Evolutionary conservation across 2,329 filamentous ascomycete genomes (phyloP).

Genomic region (Penicillium sp.): DNA sequence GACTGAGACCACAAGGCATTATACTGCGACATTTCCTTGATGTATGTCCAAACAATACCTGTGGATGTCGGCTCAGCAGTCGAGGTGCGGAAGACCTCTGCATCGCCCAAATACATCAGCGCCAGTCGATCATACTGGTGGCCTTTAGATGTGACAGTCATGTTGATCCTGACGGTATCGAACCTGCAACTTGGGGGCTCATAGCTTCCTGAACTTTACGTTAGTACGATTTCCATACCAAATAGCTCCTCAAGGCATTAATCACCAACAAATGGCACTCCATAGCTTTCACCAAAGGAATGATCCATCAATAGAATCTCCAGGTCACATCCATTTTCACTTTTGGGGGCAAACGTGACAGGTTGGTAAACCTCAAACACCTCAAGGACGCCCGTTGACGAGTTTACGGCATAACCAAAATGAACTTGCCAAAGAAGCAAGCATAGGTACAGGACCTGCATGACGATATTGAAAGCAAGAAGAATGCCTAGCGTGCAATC

Average conservation of each 20-base stretch:
- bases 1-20: constrained; percentile 67
- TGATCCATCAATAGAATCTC: constrained; percentile 67
- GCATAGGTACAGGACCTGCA: background rate
- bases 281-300: constrained; percentile 73
- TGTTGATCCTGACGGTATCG: constrained; percentile 74
- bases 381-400: constrained; percentile 49
- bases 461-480: background rate
- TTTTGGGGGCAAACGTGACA: constrained; percentile 54
- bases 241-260: constrained; percentile 8
- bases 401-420: background rate
- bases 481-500: background rate
- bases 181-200: constrained; percentile 70
- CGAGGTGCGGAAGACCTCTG: constrained; percentile 80
- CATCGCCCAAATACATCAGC: constrained; percentile 74
- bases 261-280: constrained; percentile 71
- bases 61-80: constrained; percentile 74
- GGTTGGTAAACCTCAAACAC: constrained; percentile 73
- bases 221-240: background rate
- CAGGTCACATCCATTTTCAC: constrained; percentile 27
- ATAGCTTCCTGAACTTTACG: constrained; percentile 58
- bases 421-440: constrained; percentile 1
- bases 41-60: constrained; percentile 75
- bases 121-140: constrained; percentile 77
- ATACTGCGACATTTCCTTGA: constrained; percentile 78
- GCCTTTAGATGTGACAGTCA: constrained; percentile 72